phyloP scores from a whole-genome alignment of 495 filamentous ascomycete species.

The Penicillium manginii region DNA sequence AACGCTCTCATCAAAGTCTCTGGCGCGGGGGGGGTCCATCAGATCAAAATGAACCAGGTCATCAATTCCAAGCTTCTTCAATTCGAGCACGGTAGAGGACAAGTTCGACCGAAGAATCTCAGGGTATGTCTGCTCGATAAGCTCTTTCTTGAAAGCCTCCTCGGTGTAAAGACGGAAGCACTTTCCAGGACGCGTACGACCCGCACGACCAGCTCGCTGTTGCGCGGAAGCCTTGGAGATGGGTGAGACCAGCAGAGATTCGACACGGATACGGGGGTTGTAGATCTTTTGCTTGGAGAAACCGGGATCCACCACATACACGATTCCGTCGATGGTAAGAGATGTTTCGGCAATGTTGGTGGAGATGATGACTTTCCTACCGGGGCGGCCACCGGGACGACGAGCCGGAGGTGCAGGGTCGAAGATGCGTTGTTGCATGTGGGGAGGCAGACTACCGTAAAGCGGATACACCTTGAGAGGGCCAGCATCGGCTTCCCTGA shows the following conservation, averaged over 20 bases:
- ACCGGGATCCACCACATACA: constrained; percentile 97
- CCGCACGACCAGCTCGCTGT: constrained; percentile 96
- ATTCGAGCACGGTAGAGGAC: constrained; percentile 88
- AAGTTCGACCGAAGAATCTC: constrained; percentile 95
- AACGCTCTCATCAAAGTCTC: constrained; percentile 98
- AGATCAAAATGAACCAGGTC: constrained; percentile 98
- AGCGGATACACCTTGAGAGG: constrained; percentile 90
- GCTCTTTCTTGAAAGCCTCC: constrained; percentile 93
- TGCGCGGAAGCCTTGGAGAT: constrained; percentile 99
- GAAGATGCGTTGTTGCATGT: constrained; percentile 94
- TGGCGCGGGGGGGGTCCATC: constrained; percentile 95
- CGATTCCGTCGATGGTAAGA: constrained; percentile 97
- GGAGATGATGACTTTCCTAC: constrained; percentile 92
- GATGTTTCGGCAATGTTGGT: constrained; percentile 99
- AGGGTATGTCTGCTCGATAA: constrained; percentile 95
- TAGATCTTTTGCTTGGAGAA: constrained; percentile 99
- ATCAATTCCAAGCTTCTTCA: constrained; percentile 96
- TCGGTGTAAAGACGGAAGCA: constrained; percentile 98
- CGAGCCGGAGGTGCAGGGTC: constrained; percentile 77
- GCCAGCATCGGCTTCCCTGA: constrained; percentile 85
- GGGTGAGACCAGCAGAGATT: constrained; percentile 92
- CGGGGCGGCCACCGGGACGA: constrained; percentile 76
- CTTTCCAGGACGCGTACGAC: constrained; percentile 96
- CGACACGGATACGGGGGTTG: constrained; percentile 93
- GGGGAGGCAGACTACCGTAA: constrained; percentile 89